phyloP scores from a whole-genome alignment of 176 grass and related monocot genomes.

The bread wheat (Triticum aestivum) region IWGSC_CS_RefSeq_v2.1 NC_057810.1:467762919-467763418 shows the following conservation, averaged over 20 bases:
- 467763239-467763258: slow-evolving; percentile 2
- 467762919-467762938: slow-evolving; percentile 73
- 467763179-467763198: neutral
- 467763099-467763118: neutral
- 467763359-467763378: neutral
- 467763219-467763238: neutral
- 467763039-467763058: neutral
- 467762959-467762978: slow-evolving; percentile 11
- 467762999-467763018: neutral
- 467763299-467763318: neutral
- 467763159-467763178: neutral
- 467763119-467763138: slow-evolving; percentile 12
- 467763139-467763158: neutral
- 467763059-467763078: neutral
- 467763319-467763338: neutral
- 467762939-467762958: slow-evolving; percentile 33
- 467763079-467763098: neutral
- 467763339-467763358: neutral
- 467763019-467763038: neutral
- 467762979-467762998: slow-evolving; percentile 1
- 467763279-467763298: neutral
- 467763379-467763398: neutral
- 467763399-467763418: neutral
- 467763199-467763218: neutral
- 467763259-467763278: neutral